Conservation (phyloP, 495 filamentous ascomycete genomes). For the Penicillium mononematosum region DNA sequence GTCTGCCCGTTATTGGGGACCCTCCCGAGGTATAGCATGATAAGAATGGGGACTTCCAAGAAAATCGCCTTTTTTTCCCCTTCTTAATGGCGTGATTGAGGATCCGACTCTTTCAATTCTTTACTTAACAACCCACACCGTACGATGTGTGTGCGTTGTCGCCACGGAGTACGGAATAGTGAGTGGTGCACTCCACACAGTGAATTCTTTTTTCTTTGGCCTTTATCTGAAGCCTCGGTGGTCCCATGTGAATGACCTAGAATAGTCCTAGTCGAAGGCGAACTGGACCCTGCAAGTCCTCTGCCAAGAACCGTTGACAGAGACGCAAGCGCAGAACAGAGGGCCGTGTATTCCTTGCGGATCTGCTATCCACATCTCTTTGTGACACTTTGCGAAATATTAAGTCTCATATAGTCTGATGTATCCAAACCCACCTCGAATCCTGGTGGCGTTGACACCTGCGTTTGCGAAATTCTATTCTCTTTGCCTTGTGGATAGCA, state of each 20-base stretch:
- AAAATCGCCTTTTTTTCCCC: neutral
- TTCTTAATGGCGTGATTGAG: constrained; percentile 5
- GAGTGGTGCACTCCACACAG: neutral
- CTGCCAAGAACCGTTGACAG: constrained; percentile 17
- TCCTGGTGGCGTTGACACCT: constrained; percentile 4
- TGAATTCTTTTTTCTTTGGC: neutral
- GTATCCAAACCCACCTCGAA: constrained; percentile 11
- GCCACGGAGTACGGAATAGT: neutral
- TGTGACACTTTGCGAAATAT: constrained; percentile 4
- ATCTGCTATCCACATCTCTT: constrained; percentile 14
- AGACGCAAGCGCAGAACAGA: constrained; percentile 6
- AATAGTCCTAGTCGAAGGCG: neutral
- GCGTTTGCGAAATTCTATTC: neutral
- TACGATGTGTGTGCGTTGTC: neutral
- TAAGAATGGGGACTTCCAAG: neutral
- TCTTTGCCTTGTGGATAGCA: neutral
- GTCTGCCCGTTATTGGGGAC: neutral
- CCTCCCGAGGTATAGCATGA: constrained; percentile 1
- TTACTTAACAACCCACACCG: neutral
- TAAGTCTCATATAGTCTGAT: constrained; percentile 14
- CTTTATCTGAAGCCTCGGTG: constrained; percentile 15
- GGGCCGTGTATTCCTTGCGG: constrained; percentile 10
- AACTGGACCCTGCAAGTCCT: constrained; percentile 5
- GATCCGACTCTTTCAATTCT: neutral
- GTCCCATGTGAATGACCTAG: constrained; percentile 12